These are phyloP conservation scores for Aureobasidium leucospermi DNA, from an alignment of 2,329 filamentous ascomycete species.

Conservation along the genomic window DNA sequence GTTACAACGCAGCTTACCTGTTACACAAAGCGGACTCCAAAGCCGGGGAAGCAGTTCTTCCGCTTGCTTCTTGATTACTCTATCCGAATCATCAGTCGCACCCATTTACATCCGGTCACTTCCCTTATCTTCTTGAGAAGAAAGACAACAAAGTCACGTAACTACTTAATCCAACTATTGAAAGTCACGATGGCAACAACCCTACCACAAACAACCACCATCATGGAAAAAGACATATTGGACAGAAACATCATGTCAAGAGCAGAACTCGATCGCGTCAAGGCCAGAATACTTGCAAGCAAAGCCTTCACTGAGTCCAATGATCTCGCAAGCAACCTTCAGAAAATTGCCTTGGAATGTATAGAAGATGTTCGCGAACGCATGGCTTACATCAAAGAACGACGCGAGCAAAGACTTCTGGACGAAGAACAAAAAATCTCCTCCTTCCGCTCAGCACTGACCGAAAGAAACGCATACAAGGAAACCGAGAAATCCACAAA, in stretches of 20 bases:
- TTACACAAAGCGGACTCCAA: not conserved
- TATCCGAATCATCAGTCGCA: not conserved
- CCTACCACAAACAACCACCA: not conserved
- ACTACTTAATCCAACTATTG: not conserved
- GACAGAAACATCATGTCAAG: not conserved
- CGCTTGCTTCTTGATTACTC: not conserved
- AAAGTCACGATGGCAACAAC: not conserved
- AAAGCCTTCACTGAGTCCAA: not conserved
- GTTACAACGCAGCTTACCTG: not conserved
- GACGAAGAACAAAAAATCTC: not conserved
- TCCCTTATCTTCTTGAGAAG: not conserved
- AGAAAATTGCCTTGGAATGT: not conserved
- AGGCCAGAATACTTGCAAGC: not conserved
- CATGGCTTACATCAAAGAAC: not conserved
- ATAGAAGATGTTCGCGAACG: not conserved
- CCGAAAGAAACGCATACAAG: not conserved
- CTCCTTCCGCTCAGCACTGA: not conserved
- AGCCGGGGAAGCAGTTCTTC: not conserved
- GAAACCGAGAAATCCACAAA: not conserved
- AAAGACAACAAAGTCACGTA: not conserved
- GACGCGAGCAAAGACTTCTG: not conserved
- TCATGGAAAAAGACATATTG: not conserved
- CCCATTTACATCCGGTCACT: not conserved
- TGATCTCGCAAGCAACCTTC: not conserved
- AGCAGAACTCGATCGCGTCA: not conserved